Conservation (phyloP, 1,139 yeast genomes). For the Taphrina deformans region DNA sequence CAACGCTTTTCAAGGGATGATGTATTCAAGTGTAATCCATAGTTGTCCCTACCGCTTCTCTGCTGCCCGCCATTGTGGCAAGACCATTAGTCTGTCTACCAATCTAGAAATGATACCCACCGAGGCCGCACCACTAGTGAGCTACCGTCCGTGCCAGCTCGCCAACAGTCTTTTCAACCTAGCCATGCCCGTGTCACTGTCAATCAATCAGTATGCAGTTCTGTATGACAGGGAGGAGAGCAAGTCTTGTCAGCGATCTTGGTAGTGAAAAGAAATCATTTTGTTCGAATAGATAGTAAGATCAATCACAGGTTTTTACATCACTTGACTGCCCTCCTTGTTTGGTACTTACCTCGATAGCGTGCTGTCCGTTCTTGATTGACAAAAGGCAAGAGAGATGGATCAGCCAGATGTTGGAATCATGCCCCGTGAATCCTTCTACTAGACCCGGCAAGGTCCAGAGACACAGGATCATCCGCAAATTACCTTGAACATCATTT, state of each 20-base stretch:
- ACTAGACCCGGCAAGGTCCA: constrained; percentile 28
- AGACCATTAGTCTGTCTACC: no score
- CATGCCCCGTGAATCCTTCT: constrained; percentile 19
- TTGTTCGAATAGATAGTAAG: constrained; percentile 31
- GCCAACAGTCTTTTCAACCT: no score
- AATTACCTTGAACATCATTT: constrained; percentile 34
- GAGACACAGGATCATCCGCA: constrained; percentile 27
- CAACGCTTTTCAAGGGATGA: no score
- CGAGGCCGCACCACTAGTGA: no score
- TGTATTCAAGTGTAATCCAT: no score
- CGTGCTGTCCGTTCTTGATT: no score
- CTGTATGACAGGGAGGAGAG: background rate
- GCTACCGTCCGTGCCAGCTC: no score
- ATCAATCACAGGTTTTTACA: constrained; percentile 30
- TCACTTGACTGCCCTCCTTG: constrained; percentile 3
- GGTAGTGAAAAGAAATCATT: constrained; percentile 30
- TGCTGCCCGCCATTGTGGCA: no score
- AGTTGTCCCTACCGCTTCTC: no score
- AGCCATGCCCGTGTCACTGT: no score
- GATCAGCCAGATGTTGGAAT: constrained; percentile 31
- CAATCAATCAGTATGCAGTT: background rate
- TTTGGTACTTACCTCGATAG: background rate
- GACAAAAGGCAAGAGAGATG: background rate
- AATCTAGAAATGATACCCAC: background rate
- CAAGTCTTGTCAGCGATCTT: constrained; percentile 30